Conservation (phyloP, 257 asterid species). For the Solanum virginianum region DNA sequence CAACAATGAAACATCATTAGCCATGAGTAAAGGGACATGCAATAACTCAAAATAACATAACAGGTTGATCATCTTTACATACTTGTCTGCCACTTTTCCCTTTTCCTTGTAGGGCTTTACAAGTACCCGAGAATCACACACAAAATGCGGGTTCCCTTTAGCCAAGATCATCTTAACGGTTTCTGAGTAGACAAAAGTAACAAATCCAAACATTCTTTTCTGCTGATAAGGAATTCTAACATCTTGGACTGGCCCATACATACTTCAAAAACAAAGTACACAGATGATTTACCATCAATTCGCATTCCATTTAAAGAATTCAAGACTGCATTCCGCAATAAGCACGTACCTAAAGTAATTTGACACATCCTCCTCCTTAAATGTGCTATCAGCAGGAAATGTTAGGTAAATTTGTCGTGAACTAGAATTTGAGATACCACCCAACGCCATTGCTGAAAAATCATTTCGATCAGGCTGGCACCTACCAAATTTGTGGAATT, state of each 20-base stretch:
- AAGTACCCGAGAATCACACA: conserved; percentile 44
- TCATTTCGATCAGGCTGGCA: conserved; percentile 32
- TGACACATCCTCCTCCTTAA: conserved; percentile 92
- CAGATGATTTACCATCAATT: not conserved
- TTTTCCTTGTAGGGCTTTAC: conserved; percentile 67
- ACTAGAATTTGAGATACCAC: conserved; percentile 43
- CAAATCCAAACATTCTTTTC: conserved; percentile 94
- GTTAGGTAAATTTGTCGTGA: conserved; percentile 79
- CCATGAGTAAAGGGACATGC: not conserved
- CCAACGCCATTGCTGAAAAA: conserved; percentile 42
- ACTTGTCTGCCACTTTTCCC: conserved; percentile 69
- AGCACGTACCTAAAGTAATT: conserved; percentile 55
- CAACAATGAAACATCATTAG: not conserved
- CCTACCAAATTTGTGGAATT: conserved; percentile 24
- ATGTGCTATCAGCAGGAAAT: conserved; percentile 93
- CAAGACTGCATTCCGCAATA: not conserved
- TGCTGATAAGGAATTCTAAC: conserved; percentile 63
- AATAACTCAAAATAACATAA: not conserved
- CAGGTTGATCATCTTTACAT: not conserved
- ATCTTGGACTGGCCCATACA: conserved; percentile 61
- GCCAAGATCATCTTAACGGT: conserved; percentile 50
- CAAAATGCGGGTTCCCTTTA: conserved; percentile 59
- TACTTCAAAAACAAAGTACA: conserved; percentile 25
- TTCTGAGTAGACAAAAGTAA: conserved; percentile 51
- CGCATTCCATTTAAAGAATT: not conserved